A percentile compares a stretch with the other conserved stretches of the same genome.
Conservation (phyloP, 345 rosid genomes). For the Boechera retrofracta region DNA sequence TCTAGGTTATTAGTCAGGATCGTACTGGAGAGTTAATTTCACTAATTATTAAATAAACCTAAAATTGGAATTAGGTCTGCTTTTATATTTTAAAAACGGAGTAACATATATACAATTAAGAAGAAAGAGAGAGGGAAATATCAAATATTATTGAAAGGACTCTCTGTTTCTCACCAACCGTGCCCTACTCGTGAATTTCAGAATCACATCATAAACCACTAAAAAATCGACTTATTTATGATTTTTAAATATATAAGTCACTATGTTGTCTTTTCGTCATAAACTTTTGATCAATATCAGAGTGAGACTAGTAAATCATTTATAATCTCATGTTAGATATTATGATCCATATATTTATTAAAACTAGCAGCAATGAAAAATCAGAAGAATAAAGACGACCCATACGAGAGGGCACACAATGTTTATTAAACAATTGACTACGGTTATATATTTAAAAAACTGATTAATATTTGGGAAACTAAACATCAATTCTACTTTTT, state of each 20-base stretch:
- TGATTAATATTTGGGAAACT: constrained; percentile 22
- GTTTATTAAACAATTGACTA: constrained; percentile 2
- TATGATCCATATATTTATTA: background rate
- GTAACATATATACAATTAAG: constrained; percentile 4
- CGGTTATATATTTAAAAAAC: background rate
- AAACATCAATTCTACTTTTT: constrained; percentile 33
- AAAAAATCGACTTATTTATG: background rate
- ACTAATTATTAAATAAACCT: background rate
- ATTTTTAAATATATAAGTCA: background rate
- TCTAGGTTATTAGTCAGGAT: background rate
- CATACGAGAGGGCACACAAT: constrained; percentile 8
- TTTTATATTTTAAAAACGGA: background rate
- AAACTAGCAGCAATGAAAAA: constrained; percentile 13
- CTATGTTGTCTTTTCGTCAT: constrained; percentile 13
- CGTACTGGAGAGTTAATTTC: constrained; percentile 12
- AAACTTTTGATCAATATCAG: background rate
- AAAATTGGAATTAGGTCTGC: background rate
- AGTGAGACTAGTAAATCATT: constrained; percentile 3
- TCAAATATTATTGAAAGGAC: constrained; percentile 28
- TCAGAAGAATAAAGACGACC: background rate
- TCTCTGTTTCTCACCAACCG: constrained; percentile 44
- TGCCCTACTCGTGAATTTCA: constrained; percentile 33
- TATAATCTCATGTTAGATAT: background rate
- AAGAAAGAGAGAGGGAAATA: constrained; percentile 1
- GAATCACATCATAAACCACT: constrained; percentile 16